Evolutionary conservation across 2,329 filamentous ascomycete species (phyloP).

Genomic region (Neofusicoccum ribis): DNA sequence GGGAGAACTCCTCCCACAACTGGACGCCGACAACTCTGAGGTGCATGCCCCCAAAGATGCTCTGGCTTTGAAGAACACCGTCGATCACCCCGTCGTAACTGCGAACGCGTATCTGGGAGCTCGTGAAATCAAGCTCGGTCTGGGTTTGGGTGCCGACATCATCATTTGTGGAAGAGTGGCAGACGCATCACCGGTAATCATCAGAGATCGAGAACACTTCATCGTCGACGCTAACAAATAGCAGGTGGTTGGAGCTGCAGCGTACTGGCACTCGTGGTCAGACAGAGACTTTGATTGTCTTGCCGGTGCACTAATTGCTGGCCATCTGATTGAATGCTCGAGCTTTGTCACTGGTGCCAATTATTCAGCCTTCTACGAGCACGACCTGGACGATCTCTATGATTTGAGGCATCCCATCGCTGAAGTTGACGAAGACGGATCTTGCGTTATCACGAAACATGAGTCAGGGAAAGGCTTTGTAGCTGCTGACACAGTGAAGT

Average conservation of each 20-base stretch:
- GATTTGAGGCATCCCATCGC: constrained; percentile 52
- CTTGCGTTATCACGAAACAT: constrained; percentile 53
- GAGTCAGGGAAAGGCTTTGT: constrained; percentile 29
- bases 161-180: constrained; percentile 36
- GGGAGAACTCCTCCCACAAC: constrained; percentile 42
- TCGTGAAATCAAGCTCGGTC: constrained; percentile 32
- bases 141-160: constrained; percentile 36
- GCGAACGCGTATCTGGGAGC: constrained; percentile 57
- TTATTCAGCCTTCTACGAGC: constrained; percentile 54
- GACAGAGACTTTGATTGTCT: constrained; percentile 52
- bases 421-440: constrained; percentile 49
- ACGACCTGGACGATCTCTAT: constrained; percentile 43
- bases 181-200: constrained; percentile 40
- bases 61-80: constrained; percentile 39
- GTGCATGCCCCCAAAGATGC: constrained; percentile 39
- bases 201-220: too few relatives aligned
- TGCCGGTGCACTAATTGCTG: constrained; percentile 53
- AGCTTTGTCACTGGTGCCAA: constrained; percentile 57
- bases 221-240: not conserved
- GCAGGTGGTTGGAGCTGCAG: constrained; percentile 52
- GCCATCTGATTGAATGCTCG: constrained; percentile 57
- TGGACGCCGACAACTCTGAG: constrained; percentile 43
- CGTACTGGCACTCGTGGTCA: constrained; percentile 57
- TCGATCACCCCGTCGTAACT: constrained; percentile 18
- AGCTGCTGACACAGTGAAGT: constrained; percentile 36